phyloP scores from a whole-genome alignment of 306 rosid species.

The Quercus suber region DNA sequence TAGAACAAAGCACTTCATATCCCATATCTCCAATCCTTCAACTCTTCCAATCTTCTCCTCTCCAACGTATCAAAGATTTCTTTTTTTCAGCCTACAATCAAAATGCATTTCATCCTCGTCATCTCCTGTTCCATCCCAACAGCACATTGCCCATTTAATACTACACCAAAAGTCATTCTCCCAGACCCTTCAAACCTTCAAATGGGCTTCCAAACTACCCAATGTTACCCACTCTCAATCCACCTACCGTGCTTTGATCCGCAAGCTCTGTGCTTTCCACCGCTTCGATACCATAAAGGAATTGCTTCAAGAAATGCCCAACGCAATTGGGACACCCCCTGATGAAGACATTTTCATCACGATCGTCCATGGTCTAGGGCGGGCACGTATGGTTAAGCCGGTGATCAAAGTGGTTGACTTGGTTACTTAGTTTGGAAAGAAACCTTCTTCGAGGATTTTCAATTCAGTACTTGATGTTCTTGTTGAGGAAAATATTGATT shows the following conservation, averaged over 20 bases:
- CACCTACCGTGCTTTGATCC: constrained; percentile 63
- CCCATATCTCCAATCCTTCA: not conserved
- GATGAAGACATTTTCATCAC: constrained; percentile 55
- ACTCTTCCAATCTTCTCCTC: not conserved
- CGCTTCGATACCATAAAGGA: constrained; percentile 58
- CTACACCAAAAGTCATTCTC: constrained; percentile 55
- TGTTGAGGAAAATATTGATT: constrained; percentile 68
- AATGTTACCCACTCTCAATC: constrained; percentile 56
- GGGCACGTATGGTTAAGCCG: constrained; percentile 3
- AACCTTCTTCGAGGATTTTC: constrained; percentile 56
- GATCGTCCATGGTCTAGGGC: too few relatives aligned
- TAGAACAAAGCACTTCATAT: not conserved
- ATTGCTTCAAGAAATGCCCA: constrained; percentile 74
- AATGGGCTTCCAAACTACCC: constrained; percentile 67
- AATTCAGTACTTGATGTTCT: constrained; percentile 69
- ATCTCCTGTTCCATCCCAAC: constrained; percentile 37
- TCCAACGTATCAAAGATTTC: not conserved
- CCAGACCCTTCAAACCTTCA: constrained; percentile 52
- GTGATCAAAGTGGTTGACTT: constrained; percentile 51
- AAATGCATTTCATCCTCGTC: constrained; percentile 14
- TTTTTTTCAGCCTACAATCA: constrained; percentile 1
- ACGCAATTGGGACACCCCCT: constrained; percentile 51
- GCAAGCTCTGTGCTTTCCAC: constrained; percentile 57
- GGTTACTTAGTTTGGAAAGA: constrained; percentile 36
- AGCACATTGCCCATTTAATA: constrained; percentile 51